Base-by-base conservation (phyloP, 345 rosid genomes). In the Melaleuca alternifolia region DNA sequence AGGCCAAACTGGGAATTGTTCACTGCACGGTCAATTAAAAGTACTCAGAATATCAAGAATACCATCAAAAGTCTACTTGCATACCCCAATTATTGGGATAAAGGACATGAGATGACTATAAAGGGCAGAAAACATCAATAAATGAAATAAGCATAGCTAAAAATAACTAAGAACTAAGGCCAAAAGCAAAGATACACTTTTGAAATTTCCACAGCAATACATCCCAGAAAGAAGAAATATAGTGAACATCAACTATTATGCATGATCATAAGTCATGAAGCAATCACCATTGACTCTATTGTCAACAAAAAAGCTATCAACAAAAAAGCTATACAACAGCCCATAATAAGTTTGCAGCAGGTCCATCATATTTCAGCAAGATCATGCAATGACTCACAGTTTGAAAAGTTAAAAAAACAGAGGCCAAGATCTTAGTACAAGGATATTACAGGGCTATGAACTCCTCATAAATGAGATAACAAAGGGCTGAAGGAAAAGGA, bases 1-100 rank as follows among this genome's bases (percentile, higher is more conserved):
- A 97, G 89, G 50, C 92, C 89, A 87, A 95, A 94, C 87, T 93
- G 96, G 28, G 94, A 87, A 89, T 88, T 87, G 85, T 92, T 94
- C 93, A 97, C 99, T 97, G 94, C 89, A 89, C 71, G 51, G 77
- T 62, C 85, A 87, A 28, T 76, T 77, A 83, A 59, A 86, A 61
- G 46, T 65, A 71, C 48, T 88, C 54, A 37, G 84, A 86, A 26
- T 14, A 75, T 71, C 26, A 71, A 71, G 46, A 71, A 18, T 37
- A 37, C 7, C 81, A 71, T 15, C 53, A 51, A 56, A 8, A 52
- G 8, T 33, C 44, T 84, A 51, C 85, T 84, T 46, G 44, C 15
- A n/a, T 46, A 18, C 44, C 50, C 16, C 12, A 30, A 54, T 28
- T 41, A 52, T 6, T 37, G 48, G 61, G 2, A 37, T 51, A 53